Evolutionary conservation across 2,329 filamentous ascomycete genomes (phyloP).

Genomic region (Aschersonia sp.): DNA sequence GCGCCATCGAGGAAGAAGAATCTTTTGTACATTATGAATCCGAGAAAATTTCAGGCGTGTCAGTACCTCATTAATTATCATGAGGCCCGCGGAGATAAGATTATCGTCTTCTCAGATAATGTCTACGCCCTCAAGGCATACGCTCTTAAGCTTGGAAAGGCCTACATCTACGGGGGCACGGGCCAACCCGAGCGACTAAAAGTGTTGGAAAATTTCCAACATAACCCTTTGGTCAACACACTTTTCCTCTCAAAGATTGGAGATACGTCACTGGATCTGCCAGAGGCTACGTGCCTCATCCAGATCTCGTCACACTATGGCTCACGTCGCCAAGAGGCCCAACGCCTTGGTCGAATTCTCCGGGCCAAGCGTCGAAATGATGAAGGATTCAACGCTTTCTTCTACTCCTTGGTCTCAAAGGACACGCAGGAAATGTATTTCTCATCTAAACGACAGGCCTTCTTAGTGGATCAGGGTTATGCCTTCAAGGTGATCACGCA

Average conservation of each 20-base stretch:
- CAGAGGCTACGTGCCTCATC: conserved; percentile 90
- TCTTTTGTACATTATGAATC: conserved; percentile 88
- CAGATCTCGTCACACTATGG: conserved; percentile 97
- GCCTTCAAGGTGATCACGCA: conserved; percentile 98
- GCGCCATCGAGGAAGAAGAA: conserved; percentile 37
- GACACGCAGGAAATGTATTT: conserved; percentile 98
- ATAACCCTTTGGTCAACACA: conserved; percentile 79
- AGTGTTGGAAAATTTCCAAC: conserved; percentile 88
- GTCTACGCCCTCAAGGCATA: conserved; percentile 84
- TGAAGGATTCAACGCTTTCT: conserved; percentile 97
- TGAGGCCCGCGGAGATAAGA: conserved; percentile 86
- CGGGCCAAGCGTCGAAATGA: conserved; percentile 92
- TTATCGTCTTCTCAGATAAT: conserved; percentile 97
- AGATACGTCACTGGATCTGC: conserved; percentile 92
- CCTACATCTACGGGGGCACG: conserved; percentile 84
- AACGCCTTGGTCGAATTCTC: conserved; percentile 82
- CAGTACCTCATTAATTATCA: conserved; percentile 98
- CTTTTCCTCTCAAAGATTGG: conserved; percentile 96
- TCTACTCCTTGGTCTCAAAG: conserved; percentile 94
- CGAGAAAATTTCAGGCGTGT: conserved; percentile 89
- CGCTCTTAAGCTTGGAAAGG: conserved; percentile 69
- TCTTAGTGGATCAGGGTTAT: conserved; percentile 94
- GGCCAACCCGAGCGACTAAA: conserved; percentile 71
- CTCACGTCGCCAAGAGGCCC: conserved; percentile 89
- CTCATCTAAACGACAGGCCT: conserved; percentile 90